Percentiles rank a stretch among this genome's conserved stretches.
Conservation (phyloP, 805 yeast genomes). For the Ogataea pini region DNA sequence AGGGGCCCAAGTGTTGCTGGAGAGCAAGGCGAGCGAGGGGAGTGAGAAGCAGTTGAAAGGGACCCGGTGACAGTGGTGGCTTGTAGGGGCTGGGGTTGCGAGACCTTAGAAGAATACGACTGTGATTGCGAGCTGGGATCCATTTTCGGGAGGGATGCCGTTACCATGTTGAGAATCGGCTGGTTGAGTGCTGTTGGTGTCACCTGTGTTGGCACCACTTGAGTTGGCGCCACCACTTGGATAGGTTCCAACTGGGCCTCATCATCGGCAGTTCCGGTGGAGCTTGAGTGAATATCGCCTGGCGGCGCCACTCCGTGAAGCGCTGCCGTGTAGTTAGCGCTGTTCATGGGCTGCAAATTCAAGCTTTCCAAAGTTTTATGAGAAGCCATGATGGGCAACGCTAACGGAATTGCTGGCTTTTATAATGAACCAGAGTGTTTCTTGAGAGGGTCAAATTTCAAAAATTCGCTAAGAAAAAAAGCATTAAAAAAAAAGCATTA, state of each 20-base stretch:
- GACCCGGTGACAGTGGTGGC: neutral
- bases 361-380: conserved; percentile 27
- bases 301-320: conserved; percentile 26
- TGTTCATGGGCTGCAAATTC: conserved; percentile 35
- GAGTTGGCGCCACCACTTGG: too few species aligned
- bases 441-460: conserved; percentile 1
- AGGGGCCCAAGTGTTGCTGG: neutral
- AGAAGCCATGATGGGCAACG: conserved; percentile 23
- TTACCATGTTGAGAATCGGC: conserved; percentile 20
- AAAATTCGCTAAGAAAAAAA: neutral
- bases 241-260: too few species aligned
- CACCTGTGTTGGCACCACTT: too few species aligned
- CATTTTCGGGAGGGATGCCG: conserved; percentile 12
- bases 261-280: neutral
- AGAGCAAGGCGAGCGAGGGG: neutral
- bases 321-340: conserved; percentile 35
- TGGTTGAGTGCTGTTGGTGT: conserved; percentile 10
- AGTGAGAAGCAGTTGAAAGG: neutral
- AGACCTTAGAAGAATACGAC: too few species aligned
- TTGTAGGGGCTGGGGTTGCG: conserved; percentile 1
- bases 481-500: neutral
- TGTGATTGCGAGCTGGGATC: neutral
- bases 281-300: neutral
- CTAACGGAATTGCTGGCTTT: neutral
- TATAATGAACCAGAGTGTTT: neutral